Evolutionary conservation across 2,329 filamentous ascomycete species (phyloP).

Genomic region (Sporothrix dimorphospora): DNA sequence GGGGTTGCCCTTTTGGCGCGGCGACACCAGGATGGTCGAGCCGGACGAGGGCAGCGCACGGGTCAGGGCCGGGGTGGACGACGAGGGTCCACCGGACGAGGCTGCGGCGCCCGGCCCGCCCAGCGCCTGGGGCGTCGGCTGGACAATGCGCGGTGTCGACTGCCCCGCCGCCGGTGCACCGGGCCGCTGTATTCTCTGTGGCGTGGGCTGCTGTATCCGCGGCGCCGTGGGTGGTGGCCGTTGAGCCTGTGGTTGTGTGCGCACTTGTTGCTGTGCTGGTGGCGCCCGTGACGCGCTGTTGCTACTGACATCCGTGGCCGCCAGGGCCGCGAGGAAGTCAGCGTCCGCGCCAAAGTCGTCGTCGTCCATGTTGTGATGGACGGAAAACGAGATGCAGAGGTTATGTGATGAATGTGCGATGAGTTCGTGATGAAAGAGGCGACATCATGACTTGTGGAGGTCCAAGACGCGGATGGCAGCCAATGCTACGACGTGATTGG

Average conservation of each 20-base stretch:
- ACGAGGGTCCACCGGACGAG: not conserved
- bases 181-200: conserved; percentile 57
- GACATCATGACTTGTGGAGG: not conserved
- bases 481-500: not conserved
- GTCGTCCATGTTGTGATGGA: conserved; percentile 39
- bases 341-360: conserved; percentile 63
- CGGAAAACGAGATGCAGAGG: not conserved
- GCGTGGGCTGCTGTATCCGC: conserved; percentile 53
- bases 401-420: not conserved
- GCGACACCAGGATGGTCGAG: conserved; percentile 85
- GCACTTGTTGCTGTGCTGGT: conserved; percentile 26
- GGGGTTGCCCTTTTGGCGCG: conserved; percentile 92
- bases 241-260: conserved; percentile 35
- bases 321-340: conserved; percentile 59
- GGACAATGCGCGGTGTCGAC: conserved; percentile 63
- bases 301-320: conserved; percentile 48
- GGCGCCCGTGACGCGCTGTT: not conserved
- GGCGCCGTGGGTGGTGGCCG: conserved; percentile 51
- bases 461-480: not conserved
- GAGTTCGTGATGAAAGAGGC: not conserved
- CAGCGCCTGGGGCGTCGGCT: conserved; percentile 87
- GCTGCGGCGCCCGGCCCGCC: conserved; percentile 39
- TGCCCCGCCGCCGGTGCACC: conserved; percentile 35
- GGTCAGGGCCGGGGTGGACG: not conserved
- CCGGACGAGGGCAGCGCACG: conserved; percentile 48